Evolutionary conservation across 1,284 basidiomycete genomes (phyloP).

Genomic region (Puccinia triticina): DNA sequence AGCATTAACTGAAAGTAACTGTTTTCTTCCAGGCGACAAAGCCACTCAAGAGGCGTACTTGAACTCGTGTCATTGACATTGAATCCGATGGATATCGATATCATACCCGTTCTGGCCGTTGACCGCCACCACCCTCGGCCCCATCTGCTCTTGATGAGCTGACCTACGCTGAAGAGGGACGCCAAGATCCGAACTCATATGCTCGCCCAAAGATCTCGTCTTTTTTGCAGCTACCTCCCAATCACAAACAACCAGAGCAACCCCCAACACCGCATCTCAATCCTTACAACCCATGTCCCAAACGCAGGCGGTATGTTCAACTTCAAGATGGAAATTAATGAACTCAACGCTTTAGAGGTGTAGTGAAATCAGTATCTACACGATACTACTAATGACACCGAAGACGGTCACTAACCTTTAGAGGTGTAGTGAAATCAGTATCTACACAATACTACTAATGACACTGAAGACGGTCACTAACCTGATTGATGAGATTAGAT

Average conservation of each 20-base stretch:
- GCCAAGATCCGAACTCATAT: neutral
- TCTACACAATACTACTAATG: no score
- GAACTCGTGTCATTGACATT: neutral
- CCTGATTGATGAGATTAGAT: no score
- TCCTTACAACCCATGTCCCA: neutral
- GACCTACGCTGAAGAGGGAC: conserved; percentile 16
- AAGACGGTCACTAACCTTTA: no score
- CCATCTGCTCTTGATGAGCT: neutral
- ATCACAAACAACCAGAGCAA: neutral
- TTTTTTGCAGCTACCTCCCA: conserved; percentile 11
- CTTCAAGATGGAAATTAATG: neutral
- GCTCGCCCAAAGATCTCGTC: neutral
- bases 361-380: no score
- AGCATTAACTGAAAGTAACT: neutral
- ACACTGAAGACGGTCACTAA: no score
- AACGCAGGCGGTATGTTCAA: conserved; percentile 25
- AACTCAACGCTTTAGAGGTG: no score
- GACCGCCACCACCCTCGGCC: neutral
- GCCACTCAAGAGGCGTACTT: neutral
- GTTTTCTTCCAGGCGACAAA: neutral
- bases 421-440: no score
- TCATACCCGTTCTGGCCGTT: neutral
- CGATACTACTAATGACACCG: no score
- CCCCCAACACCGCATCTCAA: neutral
- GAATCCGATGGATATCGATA: neutral